A percentile compares a stretch with the other conserved stretches of the same genome.
Conservation (phyloP, 2,329 filamentous ascomycete species). For the Claviceps spartinae region DNA sequence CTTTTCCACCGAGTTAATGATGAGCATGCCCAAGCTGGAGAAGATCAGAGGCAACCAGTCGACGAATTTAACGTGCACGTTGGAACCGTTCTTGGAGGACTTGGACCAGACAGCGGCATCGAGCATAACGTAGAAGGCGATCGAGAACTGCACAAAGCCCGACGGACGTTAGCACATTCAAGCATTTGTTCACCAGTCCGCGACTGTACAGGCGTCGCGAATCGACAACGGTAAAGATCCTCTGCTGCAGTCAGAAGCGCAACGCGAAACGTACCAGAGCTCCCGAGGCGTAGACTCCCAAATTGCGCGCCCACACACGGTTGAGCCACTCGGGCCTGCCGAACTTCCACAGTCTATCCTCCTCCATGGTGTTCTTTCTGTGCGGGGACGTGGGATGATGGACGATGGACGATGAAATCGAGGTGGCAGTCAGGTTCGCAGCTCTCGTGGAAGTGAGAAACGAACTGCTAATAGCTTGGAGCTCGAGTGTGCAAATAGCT, state of each 20-base stretch:
- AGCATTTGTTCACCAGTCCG: not conserved
- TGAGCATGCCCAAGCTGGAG: conserved; percentile 53
- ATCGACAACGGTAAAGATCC: too few species aligned
- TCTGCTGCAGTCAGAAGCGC: too few species aligned
- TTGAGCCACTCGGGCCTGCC: conserved; percentile 53
- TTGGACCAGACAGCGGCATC: conserved; percentile 56
- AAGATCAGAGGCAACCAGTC: conserved; percentile 60
- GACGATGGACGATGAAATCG: too few species aligned
- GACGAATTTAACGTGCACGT: conserved; percentile 49
- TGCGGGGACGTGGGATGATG: too few species aligned
- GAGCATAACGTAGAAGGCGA: conserved; percentile 56
- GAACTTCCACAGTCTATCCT: conserved; percentile 56
- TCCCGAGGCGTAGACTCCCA: conserved; percentile 49
- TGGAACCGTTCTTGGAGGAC: conserved; percentile 43
- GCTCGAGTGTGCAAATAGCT: not conserved
- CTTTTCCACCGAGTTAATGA: conserved; percentile 59
- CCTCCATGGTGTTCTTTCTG: conserved; percentile 33
- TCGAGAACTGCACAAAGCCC: conserved; percentile 39
- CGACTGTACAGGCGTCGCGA: not conserved
- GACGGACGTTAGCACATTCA: not conserved
- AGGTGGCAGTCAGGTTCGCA: not conserved
- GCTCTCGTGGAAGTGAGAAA: not conserved
- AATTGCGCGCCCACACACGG: conserved; percentile 48
- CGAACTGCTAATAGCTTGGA: not conserved
- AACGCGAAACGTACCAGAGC: conserved; percentile 38